Evolutionary conservation across 1,139 yeast genomes (phyloP).

Genomic region (Kurtzmaniella quercitrusa): DNA sequence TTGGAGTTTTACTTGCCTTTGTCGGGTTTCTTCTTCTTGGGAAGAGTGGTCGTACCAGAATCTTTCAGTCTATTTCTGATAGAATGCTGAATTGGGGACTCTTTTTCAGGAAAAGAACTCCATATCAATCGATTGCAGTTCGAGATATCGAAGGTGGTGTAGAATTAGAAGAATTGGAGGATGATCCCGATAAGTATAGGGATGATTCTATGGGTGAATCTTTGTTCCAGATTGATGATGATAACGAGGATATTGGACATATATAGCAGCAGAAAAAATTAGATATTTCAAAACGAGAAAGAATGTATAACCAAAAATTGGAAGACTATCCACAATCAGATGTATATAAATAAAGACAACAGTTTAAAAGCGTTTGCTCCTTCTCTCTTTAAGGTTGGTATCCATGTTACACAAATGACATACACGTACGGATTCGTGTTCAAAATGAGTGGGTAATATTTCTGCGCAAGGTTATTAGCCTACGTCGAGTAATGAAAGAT

Average conservation of each 20-base stretch:
- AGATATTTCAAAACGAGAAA: no score
- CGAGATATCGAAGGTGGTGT: not conserved
- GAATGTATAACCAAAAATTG: no score
- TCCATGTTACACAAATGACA: no score
- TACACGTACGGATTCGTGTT: no score
- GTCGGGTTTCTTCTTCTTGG: slow-evolving; percentile 50
- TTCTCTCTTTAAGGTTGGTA: no score
- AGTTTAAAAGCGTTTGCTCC: no score
- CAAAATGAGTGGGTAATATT: no score
- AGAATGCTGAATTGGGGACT: not conserved
- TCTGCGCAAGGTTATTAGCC: no score
- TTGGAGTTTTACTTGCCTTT: slow-evolving; percentile 36
- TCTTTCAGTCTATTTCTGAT: not conserved
- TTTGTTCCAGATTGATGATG: not conserved
- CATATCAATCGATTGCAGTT: not conserved
- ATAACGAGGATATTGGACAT: not conserved
- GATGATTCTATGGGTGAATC: not conserved
- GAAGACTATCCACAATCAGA: no score
- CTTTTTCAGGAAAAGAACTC: not conserved
- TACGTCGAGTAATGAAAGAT: no score
- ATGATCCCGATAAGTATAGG: not conserved
- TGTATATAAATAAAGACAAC: no score
- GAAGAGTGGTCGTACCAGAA: slow-evolving; percentile 14
- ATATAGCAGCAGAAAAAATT: no score
- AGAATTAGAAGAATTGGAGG: slow-evolving; percentile 4